Conservation (phyloP, 164 flowering plant genomes). For the Amborella trichopoda region DNA sequence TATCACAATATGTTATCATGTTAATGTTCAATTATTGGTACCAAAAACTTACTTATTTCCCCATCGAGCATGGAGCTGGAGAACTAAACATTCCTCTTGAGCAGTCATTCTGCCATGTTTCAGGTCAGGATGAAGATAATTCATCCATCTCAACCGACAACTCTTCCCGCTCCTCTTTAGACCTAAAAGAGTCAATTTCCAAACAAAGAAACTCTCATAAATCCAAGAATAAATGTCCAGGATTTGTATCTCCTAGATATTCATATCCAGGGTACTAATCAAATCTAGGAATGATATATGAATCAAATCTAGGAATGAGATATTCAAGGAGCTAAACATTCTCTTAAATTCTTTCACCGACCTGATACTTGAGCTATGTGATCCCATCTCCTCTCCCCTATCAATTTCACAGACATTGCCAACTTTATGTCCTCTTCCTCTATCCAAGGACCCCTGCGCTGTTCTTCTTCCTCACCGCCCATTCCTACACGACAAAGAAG, state of each 20-base stretch:
- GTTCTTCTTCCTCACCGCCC: conserved; percentile 43
- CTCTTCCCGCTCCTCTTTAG: conserved; percentile 71
- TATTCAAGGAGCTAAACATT: not conserved
- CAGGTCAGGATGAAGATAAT: conserved; percentile 57
- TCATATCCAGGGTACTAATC: not conserved
- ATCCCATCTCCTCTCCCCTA: conserved; percentile 94
- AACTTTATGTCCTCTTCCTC: conserved; percentile 81
- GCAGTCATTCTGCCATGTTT: conserved; percentile 40
- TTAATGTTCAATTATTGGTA: too few relatives aligned
- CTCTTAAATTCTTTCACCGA: conserved; percentile 1
- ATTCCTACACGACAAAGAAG: too few relatives aligned
- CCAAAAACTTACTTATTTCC: conserved; percentile 78
- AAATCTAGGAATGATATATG: too few relatives aligned
- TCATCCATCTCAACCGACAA: conserved; percentile 73
- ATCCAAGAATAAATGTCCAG: too few relatives aligned
- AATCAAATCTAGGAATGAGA: not conserved
- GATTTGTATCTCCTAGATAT: too few relatives aligned
- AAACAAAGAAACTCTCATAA: too few relatives aligned
- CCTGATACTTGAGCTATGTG: conserved; percentile 76
- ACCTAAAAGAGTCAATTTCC: conserved; percentile 19
- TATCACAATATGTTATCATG: too few relatives aligned
- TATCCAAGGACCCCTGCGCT: conserved; percentile 97
- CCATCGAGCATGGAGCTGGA: conserved; percentile 53
- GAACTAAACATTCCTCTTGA: conserved; percentile 40
- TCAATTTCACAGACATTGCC: conserved; percentile 59